Conservation (phyloP, 2,329 filamentous ascomycete genomes). For the Verticillium nonalfalfae region DNA sequence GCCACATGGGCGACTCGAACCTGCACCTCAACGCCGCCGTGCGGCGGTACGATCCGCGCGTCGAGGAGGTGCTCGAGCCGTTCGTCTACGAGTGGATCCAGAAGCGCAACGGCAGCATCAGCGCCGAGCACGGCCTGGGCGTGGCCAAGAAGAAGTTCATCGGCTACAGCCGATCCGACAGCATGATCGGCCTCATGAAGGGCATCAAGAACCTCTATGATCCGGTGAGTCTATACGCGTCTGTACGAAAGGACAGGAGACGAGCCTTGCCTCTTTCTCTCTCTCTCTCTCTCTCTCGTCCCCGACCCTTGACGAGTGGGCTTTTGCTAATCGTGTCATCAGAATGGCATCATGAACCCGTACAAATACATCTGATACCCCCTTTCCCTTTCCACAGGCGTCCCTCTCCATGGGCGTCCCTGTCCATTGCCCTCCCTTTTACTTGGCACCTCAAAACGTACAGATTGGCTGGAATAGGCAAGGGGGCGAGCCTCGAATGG, state of each 20-base stretch:
- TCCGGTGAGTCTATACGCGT: slow-evolving; percentile 58
- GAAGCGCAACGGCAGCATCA: slow-evolving; percentile 84
- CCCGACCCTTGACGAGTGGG: not conserved
- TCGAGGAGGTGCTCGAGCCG: slow-evolving; percentile 84
- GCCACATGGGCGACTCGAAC: slow-evolving; percentile 97
- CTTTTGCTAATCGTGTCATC: slow-evolving; percentile 4
- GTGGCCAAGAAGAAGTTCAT: slow-evolving; percentile 95
- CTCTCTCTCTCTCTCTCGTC: no score
- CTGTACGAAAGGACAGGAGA: no score
- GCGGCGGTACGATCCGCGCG: slow-evolving; percentile 74
- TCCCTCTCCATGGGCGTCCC: no score
- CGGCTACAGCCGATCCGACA: slow-evolving; percentile 83
- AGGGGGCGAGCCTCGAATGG: no score
- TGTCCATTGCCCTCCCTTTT: no score
- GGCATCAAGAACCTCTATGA: slow-evolving; percentile 93
- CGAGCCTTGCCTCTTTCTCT: no score
- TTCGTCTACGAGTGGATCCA: slow-evolving; percentile 98
- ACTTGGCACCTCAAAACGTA: not conserved
- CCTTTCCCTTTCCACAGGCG: no score
- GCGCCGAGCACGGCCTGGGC: slow-evolving; percentile 90
- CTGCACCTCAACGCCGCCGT: slow-evolving; percentile 88
- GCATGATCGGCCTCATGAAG: slow-evolving; percentile 86
- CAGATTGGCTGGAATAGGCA: no score
- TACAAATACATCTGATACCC: slow-evolving; percentile 79
- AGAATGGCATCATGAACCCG: slow-evolving; percentile 99